These are phyloP conservation scores for Quercus glauca DNA, from an alignment of 306 rosid species.

Conservation along the genomic window DNA sequence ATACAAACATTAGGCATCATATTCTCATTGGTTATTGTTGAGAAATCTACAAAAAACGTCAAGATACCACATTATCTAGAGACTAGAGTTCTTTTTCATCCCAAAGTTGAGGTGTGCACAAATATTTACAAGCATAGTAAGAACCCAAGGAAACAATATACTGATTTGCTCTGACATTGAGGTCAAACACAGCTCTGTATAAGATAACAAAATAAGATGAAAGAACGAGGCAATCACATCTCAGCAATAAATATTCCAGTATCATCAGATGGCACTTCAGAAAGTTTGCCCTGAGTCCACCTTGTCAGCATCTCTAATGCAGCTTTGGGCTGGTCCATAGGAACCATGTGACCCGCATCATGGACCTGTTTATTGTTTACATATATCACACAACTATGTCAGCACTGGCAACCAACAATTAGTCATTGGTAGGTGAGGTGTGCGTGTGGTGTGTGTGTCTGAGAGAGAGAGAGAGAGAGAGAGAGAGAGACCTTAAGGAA, in stretches of 20 bases:
- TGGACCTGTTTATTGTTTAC: conserved; percentile 60
- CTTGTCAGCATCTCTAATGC: conserved; percentile 82
- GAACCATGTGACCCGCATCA: conserved; percentile 98
- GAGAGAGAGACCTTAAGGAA: conserved; percentile 76
- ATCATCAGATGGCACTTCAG: conserved; percentile 34
- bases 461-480: neutral
- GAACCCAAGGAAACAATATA: conserved; percentile 19
- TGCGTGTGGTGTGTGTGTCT: neutral
- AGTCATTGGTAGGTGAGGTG: neutral
- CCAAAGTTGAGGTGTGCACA: neutral
- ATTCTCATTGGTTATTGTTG: neutral
- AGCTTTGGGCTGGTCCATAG: conserved; percentile 99
- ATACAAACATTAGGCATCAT: neutral
- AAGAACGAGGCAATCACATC: conserved; percentile 36
- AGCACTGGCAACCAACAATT: conserved; percentile 2
- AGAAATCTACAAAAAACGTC: neutral
- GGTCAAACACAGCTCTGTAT: neutral
- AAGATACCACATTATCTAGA: neutral
- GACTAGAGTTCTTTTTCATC: neutral
- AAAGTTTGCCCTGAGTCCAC: conserved; percentile 80
- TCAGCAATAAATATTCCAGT: conserved; percentile 49
- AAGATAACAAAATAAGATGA: neutral
- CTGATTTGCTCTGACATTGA: neutral
- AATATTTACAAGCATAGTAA: conserved; percentile 18
- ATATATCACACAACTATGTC: conserved; percentile 11